Base-by-base conservation (phyloP, 495 filamentous ascomycete species). In the Daldinia childiae region DNA sequence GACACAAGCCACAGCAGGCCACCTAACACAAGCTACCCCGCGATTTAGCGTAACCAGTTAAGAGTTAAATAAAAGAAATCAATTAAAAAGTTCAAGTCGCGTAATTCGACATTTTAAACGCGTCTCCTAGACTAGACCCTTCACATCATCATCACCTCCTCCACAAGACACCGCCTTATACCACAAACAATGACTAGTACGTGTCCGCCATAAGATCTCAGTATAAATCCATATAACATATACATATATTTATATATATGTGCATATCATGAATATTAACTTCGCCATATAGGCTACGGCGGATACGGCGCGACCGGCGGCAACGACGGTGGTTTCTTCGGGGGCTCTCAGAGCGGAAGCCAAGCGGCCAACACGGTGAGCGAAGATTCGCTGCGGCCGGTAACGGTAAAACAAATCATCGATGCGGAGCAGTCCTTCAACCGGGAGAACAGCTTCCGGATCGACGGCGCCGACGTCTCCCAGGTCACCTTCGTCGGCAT, bases 391-490 rank as follows among this genome's bases (percentile, higher is more conserved):
- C 87, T 99, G 65, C 90, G 95, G 50, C 94, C 95, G 0, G 91
- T 97, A 43, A 99, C 95, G 45, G 92, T 98, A 77, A 97, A 97
- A 78, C 95, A 99, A 82, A 85, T 97, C 48, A 82, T 93, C 74
- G 93, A 97, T 78, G 90, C 92, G 58, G 82, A 87, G 64, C 90
- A 92, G 74, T 83, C 90, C 11, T 90, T 91, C 80, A 87, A 91
- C 6, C 91, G 91, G 64, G 88, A 89, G 54, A 87, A 88, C 27
- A 79, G 81, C 0, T 93, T 92, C 84, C 88, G 88, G 55, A 88
- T 98, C 72, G 95, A 98, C 81, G 88, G 87, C 64, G 78, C 84
- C 30, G 90, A 91, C 73, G 80, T 80, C 38, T 79, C 76, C 51
- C 81, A 92, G 81, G 83, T 98, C 62, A 93, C 91, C 27, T 88